These are phyloP conservation scores for Hura crepitans DNA, from an alignment of 441 rosid species.

Conservation along the genomic window DNA sequence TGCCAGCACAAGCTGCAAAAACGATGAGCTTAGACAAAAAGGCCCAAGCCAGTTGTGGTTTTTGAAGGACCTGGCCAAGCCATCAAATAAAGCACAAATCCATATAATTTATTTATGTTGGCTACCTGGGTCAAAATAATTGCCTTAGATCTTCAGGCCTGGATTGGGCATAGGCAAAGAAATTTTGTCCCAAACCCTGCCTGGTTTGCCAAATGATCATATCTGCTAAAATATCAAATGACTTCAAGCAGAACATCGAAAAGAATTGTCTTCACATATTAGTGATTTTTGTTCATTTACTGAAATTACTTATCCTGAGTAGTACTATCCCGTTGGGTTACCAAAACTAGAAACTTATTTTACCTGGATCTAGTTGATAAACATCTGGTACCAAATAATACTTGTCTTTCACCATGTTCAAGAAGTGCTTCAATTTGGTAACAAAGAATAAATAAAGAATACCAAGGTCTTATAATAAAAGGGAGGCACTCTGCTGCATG, in stretches of 20 bases:
- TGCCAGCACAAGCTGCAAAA: background rate
- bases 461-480: background rate
- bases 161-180: background rate
- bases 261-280: background rate
- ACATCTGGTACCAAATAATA: constrained; percentile 1
- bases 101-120: background rate
- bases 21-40: background rate
- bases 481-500: background rate
- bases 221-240: background rate
- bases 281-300: background rate
- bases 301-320: background rate
- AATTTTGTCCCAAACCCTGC: background rate
- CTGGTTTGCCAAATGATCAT: background rate
- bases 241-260: constrained; percentile 3
- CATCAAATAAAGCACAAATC: background rate
- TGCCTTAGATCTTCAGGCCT: background rate
- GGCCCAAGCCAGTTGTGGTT: background rate
- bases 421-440: background rate
- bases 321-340: background rate
- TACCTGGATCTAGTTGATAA: background rate
- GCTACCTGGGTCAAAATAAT: background rate
- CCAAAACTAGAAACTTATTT: background rate
- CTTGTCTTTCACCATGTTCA: background rate
- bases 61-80: background rate
- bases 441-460: background rate